Conservation (phyloP, 2,329 filamentous ascomycete species). For the Fusarium chaquense region DNA sequence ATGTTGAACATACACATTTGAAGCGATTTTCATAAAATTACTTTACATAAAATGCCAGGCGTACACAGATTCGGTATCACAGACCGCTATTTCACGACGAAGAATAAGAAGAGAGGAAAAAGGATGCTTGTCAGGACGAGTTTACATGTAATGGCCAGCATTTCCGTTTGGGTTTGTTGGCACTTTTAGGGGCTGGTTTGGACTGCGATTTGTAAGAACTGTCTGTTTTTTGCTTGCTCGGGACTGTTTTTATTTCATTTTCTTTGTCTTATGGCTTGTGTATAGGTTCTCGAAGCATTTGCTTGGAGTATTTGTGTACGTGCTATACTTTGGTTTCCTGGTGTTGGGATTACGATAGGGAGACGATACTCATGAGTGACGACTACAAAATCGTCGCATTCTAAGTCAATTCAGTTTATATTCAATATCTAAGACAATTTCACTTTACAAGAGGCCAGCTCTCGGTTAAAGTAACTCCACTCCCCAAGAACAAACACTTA, state of each 20-base stretch:
- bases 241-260: slow-evolving; percentile 10
- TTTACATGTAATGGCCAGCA: slow-evolving; percentile 32
- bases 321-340: slow-evolving; percentile 28
- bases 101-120: slow-evolving; percentile 14
- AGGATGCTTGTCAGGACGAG: slow-evolving; percentile 27
- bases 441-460: not conserved
- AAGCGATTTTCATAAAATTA: slow-evolving; percentile 34
- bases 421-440: slow-evolving; percentile 29
- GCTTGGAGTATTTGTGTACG: slow-evolving; percentile 11
- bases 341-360: slow-evolving; percentile 51
- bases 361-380: slow-evolving; percentile 51
- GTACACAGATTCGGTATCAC: slow-evolving; percentile 39
- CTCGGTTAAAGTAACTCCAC: slow-evolving; percentile 1
- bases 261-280: slow-evolving; percentile 18
- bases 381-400: slow-evolving; percentile 48
- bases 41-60: slow-evolving; percentile 27
- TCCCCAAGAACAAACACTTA: not conserved
- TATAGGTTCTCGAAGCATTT: slow-evolving; percentile 8
- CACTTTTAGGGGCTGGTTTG: slow-evolving; percentile 23
- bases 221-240: slow-evolving; percentile 23
- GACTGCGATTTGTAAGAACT: slow-evolving; percentile 32
- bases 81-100: slow-evolving; percentile 42
- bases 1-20: slow-evolving; percentile 38
- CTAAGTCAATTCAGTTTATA: slow-evolving; percentile 44
- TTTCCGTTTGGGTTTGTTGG: slow-evolving; percentile 21